Conservation (phyloP, 2,329 filamentous ascomycete genomes). For the Beauveria pseudobassiana region DNA sequence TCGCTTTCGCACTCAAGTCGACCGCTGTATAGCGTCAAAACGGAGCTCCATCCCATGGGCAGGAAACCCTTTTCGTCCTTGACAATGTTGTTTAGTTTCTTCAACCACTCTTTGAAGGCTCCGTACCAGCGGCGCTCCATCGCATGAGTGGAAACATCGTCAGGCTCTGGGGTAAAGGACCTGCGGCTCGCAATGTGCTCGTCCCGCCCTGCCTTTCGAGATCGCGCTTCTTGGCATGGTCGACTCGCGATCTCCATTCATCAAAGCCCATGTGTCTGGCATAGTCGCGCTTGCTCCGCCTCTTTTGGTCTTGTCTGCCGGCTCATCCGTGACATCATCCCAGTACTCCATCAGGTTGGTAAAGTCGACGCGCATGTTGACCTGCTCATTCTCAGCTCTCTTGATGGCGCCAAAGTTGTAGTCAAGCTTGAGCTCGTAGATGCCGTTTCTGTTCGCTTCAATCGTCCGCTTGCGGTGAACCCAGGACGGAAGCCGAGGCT, state of each 20-base stretch:
- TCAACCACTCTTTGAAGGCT: slow-evolving; percentile 14
- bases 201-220: background rate
- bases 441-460: slow-evolving; percentile 4
- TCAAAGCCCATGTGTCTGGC: background rate
- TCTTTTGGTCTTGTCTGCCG: background rate
- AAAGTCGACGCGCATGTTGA: slow-evolving; percentile 27
- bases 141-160: background rate
- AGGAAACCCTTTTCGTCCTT: slow-evolving; percentile 10
- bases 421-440: slow-evolving; percentile 25
- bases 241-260: background rate
- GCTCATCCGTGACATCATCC: slow-evolving; percentile 18
- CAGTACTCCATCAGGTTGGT: slow-evolving; percentile 26
- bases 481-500: slow-evolving; percentile 10
- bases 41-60: slow-evolving; percentile 9
- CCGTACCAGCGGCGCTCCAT: slow-evolving; percentile 15
- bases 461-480: background rate
- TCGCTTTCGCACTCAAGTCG: slow-evolving; percentile 1
- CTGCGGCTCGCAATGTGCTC: background rate
- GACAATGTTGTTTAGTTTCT: slow-evolving; percentile 13
- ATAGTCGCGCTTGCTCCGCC: background rate
- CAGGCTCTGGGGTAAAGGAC: background rate
- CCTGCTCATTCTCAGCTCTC: slow-evolving; percentile 16
- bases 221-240: background rate
- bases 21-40: slow-evolving; percentile 11
- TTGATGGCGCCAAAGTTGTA: slow-evolving; percentile 23